Evolutionary conservation across 768 basidiomycete genomes (phyloP).

Genomic region (Naganishia friedmannii): DNA sequence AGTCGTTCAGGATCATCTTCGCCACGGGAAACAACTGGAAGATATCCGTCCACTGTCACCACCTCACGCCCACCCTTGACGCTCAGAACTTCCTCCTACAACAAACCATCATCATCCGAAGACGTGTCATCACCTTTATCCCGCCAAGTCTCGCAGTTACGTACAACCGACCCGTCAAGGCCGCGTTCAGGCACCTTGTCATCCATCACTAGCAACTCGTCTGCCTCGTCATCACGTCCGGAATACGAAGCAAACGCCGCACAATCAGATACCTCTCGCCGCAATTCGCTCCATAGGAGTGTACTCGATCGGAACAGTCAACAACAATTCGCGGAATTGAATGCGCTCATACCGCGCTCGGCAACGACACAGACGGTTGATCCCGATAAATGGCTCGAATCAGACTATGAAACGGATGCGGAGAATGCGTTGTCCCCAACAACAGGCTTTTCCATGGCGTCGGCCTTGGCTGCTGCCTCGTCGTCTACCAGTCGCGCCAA

Average conservation of each 20-base stretch:
- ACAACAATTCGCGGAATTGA: constrained; percentile 3
- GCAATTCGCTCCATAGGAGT: constrained; percentile 6
- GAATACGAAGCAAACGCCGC: not conserved
- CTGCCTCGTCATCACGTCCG: not conserved
- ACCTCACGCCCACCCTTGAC: not conserved
- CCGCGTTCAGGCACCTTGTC: not conserved
- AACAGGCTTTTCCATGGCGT: not conserved
- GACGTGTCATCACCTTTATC: not conserved
- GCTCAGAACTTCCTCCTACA: constrained; percentile 2
- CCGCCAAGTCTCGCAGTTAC: not conserved
- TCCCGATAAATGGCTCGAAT: not conserved
- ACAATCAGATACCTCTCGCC: not conserved
- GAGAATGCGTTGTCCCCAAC: not conserved
- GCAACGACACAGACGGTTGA: not conserved
- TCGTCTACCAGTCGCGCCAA: constrained; percentile 23
- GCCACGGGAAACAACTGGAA: constrained; percentile 5
- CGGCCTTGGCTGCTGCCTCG: constrained; percentile 29
- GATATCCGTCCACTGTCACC: not conserved
- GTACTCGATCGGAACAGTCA: constrained; percentile 15
- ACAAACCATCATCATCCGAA: constrained; percentile 1
- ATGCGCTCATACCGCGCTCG: not conserved
- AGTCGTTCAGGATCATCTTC: not conserved
- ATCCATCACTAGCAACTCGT: constrained; percentile 3
- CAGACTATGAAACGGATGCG: constrained; percentile 6
- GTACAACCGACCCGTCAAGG: not conserved